phyloP scores from a whole-genome alignment of 495 filamentous ascomycete species.

The Lasiosphaeriaceae sp. region DNA sequence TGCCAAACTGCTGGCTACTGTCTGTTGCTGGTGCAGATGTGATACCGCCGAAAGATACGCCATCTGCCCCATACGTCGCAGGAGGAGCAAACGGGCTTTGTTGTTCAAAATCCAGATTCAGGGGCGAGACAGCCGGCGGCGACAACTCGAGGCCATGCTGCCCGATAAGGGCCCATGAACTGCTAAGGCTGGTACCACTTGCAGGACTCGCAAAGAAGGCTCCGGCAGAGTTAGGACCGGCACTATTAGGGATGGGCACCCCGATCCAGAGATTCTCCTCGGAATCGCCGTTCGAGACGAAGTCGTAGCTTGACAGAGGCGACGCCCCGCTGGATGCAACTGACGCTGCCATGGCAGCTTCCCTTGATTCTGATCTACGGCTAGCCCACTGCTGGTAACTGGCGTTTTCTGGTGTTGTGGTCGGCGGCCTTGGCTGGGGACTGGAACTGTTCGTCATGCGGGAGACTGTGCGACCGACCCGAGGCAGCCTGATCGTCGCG shows the following conservation, averaged over 20 bases:
- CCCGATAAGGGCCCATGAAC: slow-evolving; percentile 38
- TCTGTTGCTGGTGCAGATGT: neutral
- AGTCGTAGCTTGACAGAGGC: slow-evolving; percentile 27
- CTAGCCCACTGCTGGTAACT: too few relatives aligned
- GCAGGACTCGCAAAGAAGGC: slow-evolving; percentile 35
- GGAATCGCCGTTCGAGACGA: slow-evolving; percentile 14
- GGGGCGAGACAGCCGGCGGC: slow-evolving; percentile 24
- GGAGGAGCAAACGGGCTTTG: neutral
- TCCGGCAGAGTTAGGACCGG: slow-evolving; percentile 22
- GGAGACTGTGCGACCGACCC: neutral
- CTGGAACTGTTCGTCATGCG: neutral
- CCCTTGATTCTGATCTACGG: neutral
- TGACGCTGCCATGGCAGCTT: slow-evolving; percentile 28
- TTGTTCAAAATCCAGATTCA: slow-evolving; percentile 13
- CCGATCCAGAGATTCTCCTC: slow-evolving; percentile 26
- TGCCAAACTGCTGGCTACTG: neutral
- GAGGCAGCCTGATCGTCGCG: too few relatives aligned
- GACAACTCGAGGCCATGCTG: slow-evolving; percentile 19
- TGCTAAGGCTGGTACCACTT: slow-evolving; percentile 34
- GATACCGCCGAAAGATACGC: neutral
- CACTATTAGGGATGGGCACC: slow-evolving; percentile 20
- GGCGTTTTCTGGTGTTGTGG: too few relatives aligned
- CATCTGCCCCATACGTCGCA: slow-evolving; percentile 15
- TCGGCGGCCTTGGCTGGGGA: neutral
- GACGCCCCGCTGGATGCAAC: slow-evolving; percentile 21